Conservation (phyloP, 805 yeast genomes). For the Wickerhamomyces silvicola region DNA sequence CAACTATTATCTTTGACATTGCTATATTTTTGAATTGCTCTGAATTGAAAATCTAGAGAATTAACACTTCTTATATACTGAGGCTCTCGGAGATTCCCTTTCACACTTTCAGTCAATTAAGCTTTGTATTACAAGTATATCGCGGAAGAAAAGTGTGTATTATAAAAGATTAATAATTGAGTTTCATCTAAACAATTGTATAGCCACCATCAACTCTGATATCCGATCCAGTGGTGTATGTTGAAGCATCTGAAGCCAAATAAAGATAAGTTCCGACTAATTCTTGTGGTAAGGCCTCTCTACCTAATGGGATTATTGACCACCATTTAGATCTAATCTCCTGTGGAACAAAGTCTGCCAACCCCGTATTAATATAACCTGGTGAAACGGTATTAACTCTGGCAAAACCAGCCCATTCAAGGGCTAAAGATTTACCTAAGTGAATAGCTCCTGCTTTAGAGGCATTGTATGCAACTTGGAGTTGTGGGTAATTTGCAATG, state of each 20-base stretch:
- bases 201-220: constrained; percentile 78
- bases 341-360: constrained; percentile 42
- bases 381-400: constrained; percentile 79
- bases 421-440: constrained; percentile 66
- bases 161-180: too few relatives aligned
- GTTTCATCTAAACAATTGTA: constrained; percentile 22
- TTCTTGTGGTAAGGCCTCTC: constrained; percentile 70
- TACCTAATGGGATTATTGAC: constrained; percentile 55
- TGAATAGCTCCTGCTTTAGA: constrained; percentile 77
- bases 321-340: constrained; percentile 45
- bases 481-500: constrained; percentile 76
- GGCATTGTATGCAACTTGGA: constrained; percentile 76
- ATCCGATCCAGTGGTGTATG: constrained; percentile 76
- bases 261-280: constrained; percentile 75
- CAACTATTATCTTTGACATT: too few relatives aligned
- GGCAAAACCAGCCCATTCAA: constrained; percentile 87
- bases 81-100: too few relatives aligned
- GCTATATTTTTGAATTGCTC: too few relatives aligned
- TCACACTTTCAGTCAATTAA: too few relatives aligned
- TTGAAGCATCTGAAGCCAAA: constrained; percentile 74
- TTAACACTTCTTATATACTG: too few relatives aligned
- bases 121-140: too few relatives aligned
- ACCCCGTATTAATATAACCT: constrained; percentile 77
- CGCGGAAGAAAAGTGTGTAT: too few relatives aligned
- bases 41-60: too few relatives aligned